These are phyloP conservation scores for Colletotrichum acutatum DNA, from an alignment of 2,329 filamentous ascomycete genomes.

Conservation along the genomic window DNA sequence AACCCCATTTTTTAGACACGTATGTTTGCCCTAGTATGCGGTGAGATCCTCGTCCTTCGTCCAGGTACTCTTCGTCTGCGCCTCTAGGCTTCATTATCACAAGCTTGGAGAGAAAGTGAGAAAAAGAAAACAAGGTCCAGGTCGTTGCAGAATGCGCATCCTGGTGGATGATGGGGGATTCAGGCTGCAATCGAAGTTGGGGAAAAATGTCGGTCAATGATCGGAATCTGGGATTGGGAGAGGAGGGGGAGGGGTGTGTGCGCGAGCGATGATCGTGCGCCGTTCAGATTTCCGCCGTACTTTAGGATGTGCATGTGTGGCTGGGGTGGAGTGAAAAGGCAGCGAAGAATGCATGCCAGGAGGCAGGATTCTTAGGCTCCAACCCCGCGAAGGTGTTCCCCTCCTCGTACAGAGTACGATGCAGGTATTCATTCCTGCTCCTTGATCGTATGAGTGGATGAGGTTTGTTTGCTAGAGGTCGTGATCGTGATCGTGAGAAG, in stretches of 20 bases:
- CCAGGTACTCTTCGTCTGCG: no score
- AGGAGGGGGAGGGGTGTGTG: conserved; percentile 4
- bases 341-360: conserved; percentile 4
- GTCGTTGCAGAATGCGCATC: neutral
- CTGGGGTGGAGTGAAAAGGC: conserved; percentile 9
- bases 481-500: neutral
- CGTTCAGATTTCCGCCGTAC: neutral
- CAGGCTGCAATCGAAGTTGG: neutral
- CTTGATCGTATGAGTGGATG: neutral
- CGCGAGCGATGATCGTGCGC: neutral
- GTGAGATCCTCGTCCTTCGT: neutral
- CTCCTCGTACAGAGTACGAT: neutral
- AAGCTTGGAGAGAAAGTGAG: neutral
- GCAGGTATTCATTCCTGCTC: neutral
- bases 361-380: conserved; percentile 34
- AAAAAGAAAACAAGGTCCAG: neutral
- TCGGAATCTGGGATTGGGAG: neutral
- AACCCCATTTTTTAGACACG: neutral
- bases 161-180: neutral
- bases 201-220: conserved; percentile 20
- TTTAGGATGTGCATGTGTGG: conserved; percentile 20
- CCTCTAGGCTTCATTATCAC: neutral
- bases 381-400: conserved; percentile 4
- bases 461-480: neutral
- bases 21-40: neutral